phyloP scores from a whole-genome alignment of 1,284 basidiomycete species.

The Cryptococcus sp. region DNA sequence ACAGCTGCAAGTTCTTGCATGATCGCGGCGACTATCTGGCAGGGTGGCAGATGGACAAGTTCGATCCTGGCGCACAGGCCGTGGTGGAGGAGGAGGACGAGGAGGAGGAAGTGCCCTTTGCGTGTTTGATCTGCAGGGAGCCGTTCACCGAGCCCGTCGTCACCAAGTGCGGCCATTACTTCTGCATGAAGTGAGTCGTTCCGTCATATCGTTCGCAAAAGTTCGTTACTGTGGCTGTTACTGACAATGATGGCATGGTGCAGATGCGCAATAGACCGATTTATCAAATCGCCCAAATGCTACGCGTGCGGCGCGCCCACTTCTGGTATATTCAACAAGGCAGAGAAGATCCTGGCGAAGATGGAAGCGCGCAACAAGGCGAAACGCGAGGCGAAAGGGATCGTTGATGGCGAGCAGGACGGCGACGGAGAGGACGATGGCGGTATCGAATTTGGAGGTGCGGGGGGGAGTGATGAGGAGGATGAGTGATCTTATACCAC shows the following conservation, averaged over 20 bases:
- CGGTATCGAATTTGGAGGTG: slow-evolving; percentile 41
- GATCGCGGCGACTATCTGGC: slow-evolving; percentile 80
- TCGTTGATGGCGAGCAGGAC: slow-evolving; percentile 33
- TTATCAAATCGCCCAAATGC: slow-evolving; percentile 91
- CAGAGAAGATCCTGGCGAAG: slow-evolving; percentile 54
- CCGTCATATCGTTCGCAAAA: background rate
- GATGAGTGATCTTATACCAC: background rate
- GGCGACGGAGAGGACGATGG: slow-evolving; percentile 38
- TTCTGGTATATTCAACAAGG: slow-evolving; percentile 73
- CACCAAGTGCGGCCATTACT: slow-evolving; percentile 96
- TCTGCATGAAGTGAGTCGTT: slow-evolving; percentile 68
- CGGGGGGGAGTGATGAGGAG: slow-evolving; percentile 26
- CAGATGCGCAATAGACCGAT: slow-evolving; percentile 88
- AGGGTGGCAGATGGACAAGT: slow-evolving; percentile 92
- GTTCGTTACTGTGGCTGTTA: background rate
- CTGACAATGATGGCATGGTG: slow-evolving; percentile 8
- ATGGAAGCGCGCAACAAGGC: slow-evolving; percentile 50
- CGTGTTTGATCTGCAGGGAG: slow-evolving; percentile 93
- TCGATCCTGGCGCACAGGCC: slow-evolving; percentile 51
- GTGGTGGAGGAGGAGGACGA: slow-evolving; percentile 64
- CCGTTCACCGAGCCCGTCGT: slow-evolving; percentile 93
- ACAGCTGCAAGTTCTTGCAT: slow-evolving; percentile 95
- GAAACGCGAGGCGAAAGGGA: slow-evolving; percentile 39
- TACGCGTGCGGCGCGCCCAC: slow-evolving; percentile 91
- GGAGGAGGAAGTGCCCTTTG: slow-evolving; percentile 90